phyloP scores from a whole-genome alignment of 345 rosid species.

The Microcos paniculata region DNA sequence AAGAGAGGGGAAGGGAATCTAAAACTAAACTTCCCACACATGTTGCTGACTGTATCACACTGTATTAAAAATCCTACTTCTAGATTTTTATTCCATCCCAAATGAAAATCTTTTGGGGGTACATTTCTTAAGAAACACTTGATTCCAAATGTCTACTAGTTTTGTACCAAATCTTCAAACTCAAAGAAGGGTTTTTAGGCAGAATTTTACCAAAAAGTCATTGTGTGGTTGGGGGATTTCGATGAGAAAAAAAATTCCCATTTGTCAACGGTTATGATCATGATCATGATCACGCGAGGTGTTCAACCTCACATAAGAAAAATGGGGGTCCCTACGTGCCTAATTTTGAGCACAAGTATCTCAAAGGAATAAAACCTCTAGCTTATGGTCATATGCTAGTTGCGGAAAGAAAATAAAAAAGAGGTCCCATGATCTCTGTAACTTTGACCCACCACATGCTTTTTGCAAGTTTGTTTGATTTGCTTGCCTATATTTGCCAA shows the following conservation, averaged over 20 bases:
- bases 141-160: slow-evolving; percentile 24
- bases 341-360: slow-evolving; percentile 9
- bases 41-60: slow-evolving; percentile 32
- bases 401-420: slow-evolving; percentile 11
- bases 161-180: not conserved
- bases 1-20: not conserved
- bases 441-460: slow-evolving; percentile 16
- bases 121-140: slow-evolving; percentile 24
- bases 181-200: not conserved
- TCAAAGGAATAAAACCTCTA: slow-evolving; percentile 8
- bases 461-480: not conserved
- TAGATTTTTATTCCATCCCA: not conserved
- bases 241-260: not conserved
- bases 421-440: not conserved
- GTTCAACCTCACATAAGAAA: not conserved
- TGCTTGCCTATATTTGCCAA: slow-evolving; percentile 5
- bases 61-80: not conserved
- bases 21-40: slow-evolving; percentile 5
- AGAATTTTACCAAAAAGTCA: slow-evolving; percentile 11
- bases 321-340: not conserved
- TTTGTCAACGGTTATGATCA: slow-evolving; percentile 20
- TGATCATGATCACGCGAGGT: not conserved
- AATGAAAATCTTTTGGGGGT: not conserved
- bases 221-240: not conserved
- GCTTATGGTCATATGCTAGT: slow-evolving; percentile 12